A percentile compares a stretch with the other conserved stretches of the same genome.
These are phyloP conservation scores for Colletotrichum costaricense DNA, from an alignment of 2,329 filamentous ascomycete species.

Conservation along the genomic window DNA sequence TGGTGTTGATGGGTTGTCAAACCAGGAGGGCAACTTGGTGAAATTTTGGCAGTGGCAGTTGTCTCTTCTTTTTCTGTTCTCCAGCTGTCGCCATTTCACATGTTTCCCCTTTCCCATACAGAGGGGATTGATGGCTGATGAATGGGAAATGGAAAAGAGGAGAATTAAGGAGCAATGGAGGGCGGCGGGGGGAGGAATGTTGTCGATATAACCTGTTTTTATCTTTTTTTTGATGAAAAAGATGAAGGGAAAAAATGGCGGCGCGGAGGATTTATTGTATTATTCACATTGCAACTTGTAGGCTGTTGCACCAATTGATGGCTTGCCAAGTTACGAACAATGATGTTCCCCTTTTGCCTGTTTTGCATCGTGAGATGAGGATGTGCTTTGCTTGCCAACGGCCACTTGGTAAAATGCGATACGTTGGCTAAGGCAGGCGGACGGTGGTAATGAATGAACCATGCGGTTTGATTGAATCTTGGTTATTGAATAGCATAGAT, in stretches of 20 bases:
- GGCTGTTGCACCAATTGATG: slow-evolving; percentile 25
- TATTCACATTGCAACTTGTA: slow-evolving; percentile 17
- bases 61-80: background rate
- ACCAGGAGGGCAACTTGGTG: background rate
- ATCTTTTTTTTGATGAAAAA: slow-evolving; percentile 7
- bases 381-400: background rate
- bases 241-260: background rate
- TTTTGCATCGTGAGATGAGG: background rate
- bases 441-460: too few relatives aligned
- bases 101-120: background rate
- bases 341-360: background rate
- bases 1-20: background rate
- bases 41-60: background rate
- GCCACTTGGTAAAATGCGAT: too few relatives aligned
- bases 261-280: slow-evolving; percentile 15
- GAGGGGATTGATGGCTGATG: background rate
- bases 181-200: background rate
- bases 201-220: too few relatives aligned
- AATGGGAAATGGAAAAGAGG: background rate
- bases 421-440: too few relatives aligned
- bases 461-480: too few relatives aligned
- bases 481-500: too few relatives aligned
- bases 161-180: background rate
- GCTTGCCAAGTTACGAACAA: slow-evolving; percentile 21
- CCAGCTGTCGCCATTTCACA: background rate